These are phyloP conservation scores for Ceratocystis variospora DNA, from an alignment of 2,329 filamentous ascomycete genomes.

Conservation along the genomic window DNA sequence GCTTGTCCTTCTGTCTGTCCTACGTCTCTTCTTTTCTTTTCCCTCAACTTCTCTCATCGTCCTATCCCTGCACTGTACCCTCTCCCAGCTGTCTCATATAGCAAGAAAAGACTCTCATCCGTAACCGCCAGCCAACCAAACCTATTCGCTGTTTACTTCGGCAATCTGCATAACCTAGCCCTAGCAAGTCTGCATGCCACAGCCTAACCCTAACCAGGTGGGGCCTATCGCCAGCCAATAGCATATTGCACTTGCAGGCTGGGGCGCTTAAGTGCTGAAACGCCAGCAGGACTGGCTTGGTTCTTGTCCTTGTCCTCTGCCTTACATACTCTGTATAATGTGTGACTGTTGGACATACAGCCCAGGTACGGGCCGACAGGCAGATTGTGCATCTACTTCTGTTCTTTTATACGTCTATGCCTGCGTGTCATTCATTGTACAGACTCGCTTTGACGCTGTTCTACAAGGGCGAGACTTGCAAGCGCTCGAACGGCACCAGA, in stretches of 20 bases:
- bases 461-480: too few species aligned
- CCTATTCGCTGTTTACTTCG: neutral
- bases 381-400: too few species aligned
- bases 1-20: neutral
- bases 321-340: neutral
- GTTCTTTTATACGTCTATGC: too few species aligned
- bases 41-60: too few species aligned
- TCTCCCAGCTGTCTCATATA: too few species aligned
- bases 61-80: too few species aligned
- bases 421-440: too few species aligned
- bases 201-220: neutral
- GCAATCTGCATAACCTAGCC: neutral
- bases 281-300: neutral
- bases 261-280: neutral
- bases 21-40: neutral
- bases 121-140: slow-evolving; percentile 4
- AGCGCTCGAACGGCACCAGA: too few species aligned
- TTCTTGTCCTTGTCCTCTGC: neutral
- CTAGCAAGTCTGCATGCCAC: neutral
- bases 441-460: too few species aligned
- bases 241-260: neutral
- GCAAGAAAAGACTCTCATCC: neutral
- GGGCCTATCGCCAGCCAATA: neutral
- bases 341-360: too few species aligned
- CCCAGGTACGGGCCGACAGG: too few species aligned